phyloP scores from a whole-genome alignment of 2,329 filamentous ascomycete species.

The Rosellinia necatrix region DNA sequence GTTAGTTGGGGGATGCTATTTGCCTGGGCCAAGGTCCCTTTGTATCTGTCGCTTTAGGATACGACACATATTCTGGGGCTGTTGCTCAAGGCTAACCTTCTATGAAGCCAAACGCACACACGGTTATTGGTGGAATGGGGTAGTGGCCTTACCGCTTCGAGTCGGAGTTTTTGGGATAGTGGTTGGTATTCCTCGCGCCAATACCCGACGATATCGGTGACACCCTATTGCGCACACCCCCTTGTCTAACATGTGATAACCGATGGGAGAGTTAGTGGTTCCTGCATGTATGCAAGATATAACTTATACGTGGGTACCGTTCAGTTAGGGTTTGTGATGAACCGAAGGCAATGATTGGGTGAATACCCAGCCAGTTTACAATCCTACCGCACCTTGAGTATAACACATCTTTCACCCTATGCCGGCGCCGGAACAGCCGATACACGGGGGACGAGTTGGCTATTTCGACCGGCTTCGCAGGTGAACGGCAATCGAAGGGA shows the following conservation, averaged over 20 bases:
- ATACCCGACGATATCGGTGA: conserved; percentile 12
- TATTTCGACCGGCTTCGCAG: conserved; percentile 20
- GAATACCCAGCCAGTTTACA: conserved; percentile 13
- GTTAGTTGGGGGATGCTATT: conserved; percentile 23
- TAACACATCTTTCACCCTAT: not conserved
- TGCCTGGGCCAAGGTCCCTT: conserved; percentile 19
- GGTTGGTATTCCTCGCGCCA: conserved; percentile 16
- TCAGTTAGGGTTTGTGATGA: conserved; percentile 16
- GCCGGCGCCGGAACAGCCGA: conserved; percentile 8
- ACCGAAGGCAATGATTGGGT: conserved; percentile 21
- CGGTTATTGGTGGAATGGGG: conserved; percentile 11
- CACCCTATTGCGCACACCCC: conserved; percentile 8
- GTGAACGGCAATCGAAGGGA: conserved; percentile 25
- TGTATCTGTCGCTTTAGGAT: conserved; percentile 11
- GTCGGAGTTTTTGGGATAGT: conserved; percentile 10
- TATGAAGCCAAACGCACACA: conserved; percentile 5
- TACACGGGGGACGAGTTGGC: conserved; percentile 6
- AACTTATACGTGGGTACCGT: not conserved
- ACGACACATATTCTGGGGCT: conserved; percentile 7
- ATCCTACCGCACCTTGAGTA: conserved; percentile 7
- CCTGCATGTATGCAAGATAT: conserved; percentile 24
- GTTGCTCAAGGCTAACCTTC: conserved; percentile 20
- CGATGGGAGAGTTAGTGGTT: conserved; percentile 17
- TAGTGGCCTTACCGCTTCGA: conserved; percentile 9
- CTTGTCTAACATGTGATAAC: conserved; percentile 26